Evolutionary conservation across 2,329 filamentous ascomycete species (phyloP).

Genomic region (Delphinella strobiligena): DNA sequence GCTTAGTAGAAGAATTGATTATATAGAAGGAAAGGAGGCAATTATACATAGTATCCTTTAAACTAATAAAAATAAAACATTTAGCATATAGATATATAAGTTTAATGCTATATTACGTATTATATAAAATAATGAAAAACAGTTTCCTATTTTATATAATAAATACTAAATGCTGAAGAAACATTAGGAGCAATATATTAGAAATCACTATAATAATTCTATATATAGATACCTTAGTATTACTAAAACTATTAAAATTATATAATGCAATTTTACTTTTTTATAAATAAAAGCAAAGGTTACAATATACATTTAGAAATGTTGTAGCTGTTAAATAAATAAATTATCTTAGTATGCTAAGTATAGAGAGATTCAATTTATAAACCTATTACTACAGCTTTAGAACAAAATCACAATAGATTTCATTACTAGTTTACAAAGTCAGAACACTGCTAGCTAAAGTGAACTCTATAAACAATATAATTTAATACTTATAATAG

Average conservation of each 20-base stretch:
- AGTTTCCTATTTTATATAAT: slow-evolving; percentile 1
- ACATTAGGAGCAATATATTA: slow-evolving; percentile 5
- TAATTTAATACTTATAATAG: slow-evolving; percentile 14
- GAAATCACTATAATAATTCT: slow-evolving; percentile 1
- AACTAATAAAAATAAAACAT: slow-evolving; percentile 7
- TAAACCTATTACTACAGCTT: neutral
- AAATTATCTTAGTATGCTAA: slow-evolving; percentile 3
- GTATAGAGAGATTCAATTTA: slow-evolving; percentile 2
- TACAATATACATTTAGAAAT: slow-evolving; percentile 6
- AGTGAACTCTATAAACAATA: slow-evolving; percentile 3
- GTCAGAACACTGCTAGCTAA: slow-evolving; percentile 3
- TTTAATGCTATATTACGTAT: slow-evolving; percentile 5
- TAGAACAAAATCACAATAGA: slow-evolving; percentile 13
- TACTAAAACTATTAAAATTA: neutral
- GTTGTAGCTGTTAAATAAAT: slow-evolving; percentile 3
- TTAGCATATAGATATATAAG: slow-evolving; percentile 6
- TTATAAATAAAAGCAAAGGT: slow-evolving; percentile 3
- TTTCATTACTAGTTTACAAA: slow-evolving; percentile 15
- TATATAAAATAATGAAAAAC: slow-evolving; percentile 3
- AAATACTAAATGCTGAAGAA: slow-evolving; percentile 3
- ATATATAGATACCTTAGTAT: slow-evolving; percentile 3
- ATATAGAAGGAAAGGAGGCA: slow-evolving; percentile 8
- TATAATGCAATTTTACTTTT: slow-evolving; percentile 4
- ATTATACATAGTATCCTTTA: slow-evolving; percentile 8
- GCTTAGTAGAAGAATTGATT: slow-evolving; percentile 10